Evolutionary conservation across 352 stramenopile genomes (phyloP), one percentile per base, ranked within the genome.

Genomic region (Peronospora farinosa): DNA sequence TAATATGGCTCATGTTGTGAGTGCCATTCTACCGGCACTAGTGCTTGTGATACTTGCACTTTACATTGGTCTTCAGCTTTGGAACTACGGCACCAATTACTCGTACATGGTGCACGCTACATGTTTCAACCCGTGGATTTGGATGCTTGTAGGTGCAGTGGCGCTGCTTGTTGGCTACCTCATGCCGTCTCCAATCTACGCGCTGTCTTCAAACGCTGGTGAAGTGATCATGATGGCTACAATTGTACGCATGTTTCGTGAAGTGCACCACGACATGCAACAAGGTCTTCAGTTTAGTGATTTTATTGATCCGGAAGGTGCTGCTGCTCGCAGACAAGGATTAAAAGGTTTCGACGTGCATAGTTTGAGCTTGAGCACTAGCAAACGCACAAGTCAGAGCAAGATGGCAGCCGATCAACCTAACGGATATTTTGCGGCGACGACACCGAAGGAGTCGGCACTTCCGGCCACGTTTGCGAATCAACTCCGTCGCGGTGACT

Each of bases 61-160:
- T 12, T 89, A 89, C 51, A 76, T 90, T 48, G 81, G 81, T 0
- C 53, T 92, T 2, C 61, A 73, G 42, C 51, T 92, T 23, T 92
- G 81, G 81, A 90, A 90, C 46, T 92, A 92, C 52, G 81, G 81
- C 57, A 88, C 74, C 35, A 83, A 88, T 47, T 87, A 90, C 70
- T 87, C 81, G 32, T 92, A 86, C 61, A 87, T 82, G 52, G 74
- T 92, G 23, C 75, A 92, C 41, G 79, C 78, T 7, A 90, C 78
- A 51, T 88, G 78, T 58, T 92, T 88, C 49, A 92, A 92, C 47
- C 78, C 81, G 40, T 92, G 81, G 81, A 90, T 92, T 60, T 92
- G 77, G 75, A 92, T 92, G 78, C 65, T 92, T 12, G 74, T 92
- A 11, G 81, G 81, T 9, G 78, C 81, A 2, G 43, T 86, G 30